Percentiles rank a stretch among this genome's conserved stretches.
Conservation (phyloP, 2,329 filamentous ascomycete genomes). For the Fusarium sororula region DNA sequence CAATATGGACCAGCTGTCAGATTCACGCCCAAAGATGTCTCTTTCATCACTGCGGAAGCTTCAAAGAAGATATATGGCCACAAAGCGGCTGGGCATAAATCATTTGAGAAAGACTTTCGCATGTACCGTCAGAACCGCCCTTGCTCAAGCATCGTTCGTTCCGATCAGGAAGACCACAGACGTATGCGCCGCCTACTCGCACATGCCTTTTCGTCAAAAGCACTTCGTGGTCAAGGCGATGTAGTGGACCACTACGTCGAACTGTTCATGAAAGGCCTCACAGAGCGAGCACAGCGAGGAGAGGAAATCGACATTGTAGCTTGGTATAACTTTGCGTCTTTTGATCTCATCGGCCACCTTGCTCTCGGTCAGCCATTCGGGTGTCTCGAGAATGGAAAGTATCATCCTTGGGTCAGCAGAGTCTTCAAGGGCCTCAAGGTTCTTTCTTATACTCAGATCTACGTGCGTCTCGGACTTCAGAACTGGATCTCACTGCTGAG, state of each 20-base stretch:
- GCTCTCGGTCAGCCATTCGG: slow-evolving; percentile 2
- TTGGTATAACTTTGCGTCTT: slow-evolving; percentile 8
- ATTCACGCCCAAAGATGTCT: not conserved
- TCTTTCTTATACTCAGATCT: not conserved
- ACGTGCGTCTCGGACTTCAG: not conserved
- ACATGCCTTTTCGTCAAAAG: slow-evolving; percentile 3
- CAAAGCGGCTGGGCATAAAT: not conserved
- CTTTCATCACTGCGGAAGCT: slow-evolving; percentile 5
- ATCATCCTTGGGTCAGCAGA: slow-evolving; percentile 1
- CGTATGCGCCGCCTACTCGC: slow-evolving; percentile 4
- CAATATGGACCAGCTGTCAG: slow-evolving; percentile 2
- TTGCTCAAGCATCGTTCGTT: not conserved
- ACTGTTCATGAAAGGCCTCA: not conserved
- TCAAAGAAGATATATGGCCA: not conserved
- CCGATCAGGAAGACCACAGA: not conserved
- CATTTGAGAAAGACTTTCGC: not conserved
- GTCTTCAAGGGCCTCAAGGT: not conserved
- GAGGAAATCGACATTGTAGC: not conserved
- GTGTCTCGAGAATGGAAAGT: not conserved
- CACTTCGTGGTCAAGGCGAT: not conserved
- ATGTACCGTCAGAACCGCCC: not conserved
- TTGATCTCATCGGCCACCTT: not conserved
- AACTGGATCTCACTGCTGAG: not conserved
- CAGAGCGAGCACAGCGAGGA: not conserved
- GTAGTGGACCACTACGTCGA: not conserved